Percentiles rank a stretch among this genome's conserved stretches.
These are phyloP conservation scores for Rhizopus sp. DNA, from an alignment of 371 early-diverging fungal species.

Conservation along the genomic window DNA sequence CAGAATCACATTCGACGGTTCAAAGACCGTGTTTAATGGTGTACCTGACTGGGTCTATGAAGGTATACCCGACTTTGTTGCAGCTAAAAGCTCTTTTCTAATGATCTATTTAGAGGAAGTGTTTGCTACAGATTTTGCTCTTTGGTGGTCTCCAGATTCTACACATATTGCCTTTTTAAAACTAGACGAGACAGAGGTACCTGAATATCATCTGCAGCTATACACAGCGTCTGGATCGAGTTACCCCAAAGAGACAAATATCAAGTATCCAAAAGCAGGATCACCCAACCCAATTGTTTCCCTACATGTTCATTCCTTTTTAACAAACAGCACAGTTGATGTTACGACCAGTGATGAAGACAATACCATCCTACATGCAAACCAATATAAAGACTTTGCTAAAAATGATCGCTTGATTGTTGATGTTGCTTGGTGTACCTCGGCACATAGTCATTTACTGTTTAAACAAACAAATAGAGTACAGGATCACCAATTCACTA, in stretches of 20 bases:
- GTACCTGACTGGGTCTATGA: conserved; percentile 98
- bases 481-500: conserved; percentile 78
- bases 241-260: conserved; percentile 71
- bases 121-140: conserved; percentile 59
- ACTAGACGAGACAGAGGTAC: conserved; percentile 82
- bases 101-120: conserved; percentile 72
- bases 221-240: conserved; percentile 53
- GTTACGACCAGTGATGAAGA: conserved; percentile 16
- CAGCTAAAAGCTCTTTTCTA: not conserved
- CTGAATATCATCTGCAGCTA: conserved; percentile 70
- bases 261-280: conserved; percentile 91
- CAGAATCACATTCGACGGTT: conserved; percentile 84
- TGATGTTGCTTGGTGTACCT: conserved; percentile 82
- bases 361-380: conserved; percentile 7
- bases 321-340: conserved; percentile 25
- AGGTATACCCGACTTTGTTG: conserved; percentile 26
- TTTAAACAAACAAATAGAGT: conserved; percentile 90
- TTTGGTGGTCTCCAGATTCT: conserved; percentile 92
- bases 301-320: conserved; percentile 62
- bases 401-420: conserved; percentile 76
- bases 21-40: conserved; percentile 84
- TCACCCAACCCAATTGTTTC: conserved; percentile 81
- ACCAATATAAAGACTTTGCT: conserved; percentile 36
- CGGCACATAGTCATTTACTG: conserved; percentile 62
- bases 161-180: conserved; percentile 81